Base-by-base conservation (phyloP, 2,329 filamentous ascomycete species). In the Hysterium pulicare region DNA sequence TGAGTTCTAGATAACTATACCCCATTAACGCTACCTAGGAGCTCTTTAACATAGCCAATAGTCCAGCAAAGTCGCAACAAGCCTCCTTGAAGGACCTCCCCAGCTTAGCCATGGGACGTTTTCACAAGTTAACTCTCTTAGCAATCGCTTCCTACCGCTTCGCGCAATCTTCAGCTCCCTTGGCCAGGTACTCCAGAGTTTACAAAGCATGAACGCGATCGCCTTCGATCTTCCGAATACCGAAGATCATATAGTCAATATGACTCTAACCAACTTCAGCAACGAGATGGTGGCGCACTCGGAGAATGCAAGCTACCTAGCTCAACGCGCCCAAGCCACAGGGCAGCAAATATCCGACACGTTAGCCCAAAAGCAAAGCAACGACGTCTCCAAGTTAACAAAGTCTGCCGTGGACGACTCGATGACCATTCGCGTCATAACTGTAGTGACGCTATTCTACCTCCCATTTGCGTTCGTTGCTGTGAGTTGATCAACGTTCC, bases 61-160 rank as follows among this genome's bases (percentile, higher is more conserved):
- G 31, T 32, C 42, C 2, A 38, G 41, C 40, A 36, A 24, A 2
- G 45, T 43, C 1, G 43, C 42, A 6, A 50, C 31, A 41, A 49
- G 32, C 22, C 42, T 47, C 23, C 54, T 59, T 10, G 41, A 52
- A 15, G 28, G 50, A 23, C 41, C 42, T 5, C 37, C 56, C 15
- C 42, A 49, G 1, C 41, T 57, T 2, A 52, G 50, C 15, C 48
- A 58, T 21, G 41, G 50, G 8, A 55, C 47, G 4, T 36, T 57
- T 10, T 42, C 42, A 3, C 23, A 38, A 2, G 41, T 56, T 10
- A 42, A 49, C 9, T 44, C 26, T 1, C 41, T 55, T 2, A 57
- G 59, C 36, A 51, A 43, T 31, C 44, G 48, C 5, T 55, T 54
- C 19, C 36, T 56, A 2, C 44, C 52, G 5, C 35, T 57, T 13